Percentiles rank a stretch among this genome's conserved stretches.
Conservation (phyloP, 2,329 filamentous ascomycete genomes). For the Calonectria naviculata region DNA sequence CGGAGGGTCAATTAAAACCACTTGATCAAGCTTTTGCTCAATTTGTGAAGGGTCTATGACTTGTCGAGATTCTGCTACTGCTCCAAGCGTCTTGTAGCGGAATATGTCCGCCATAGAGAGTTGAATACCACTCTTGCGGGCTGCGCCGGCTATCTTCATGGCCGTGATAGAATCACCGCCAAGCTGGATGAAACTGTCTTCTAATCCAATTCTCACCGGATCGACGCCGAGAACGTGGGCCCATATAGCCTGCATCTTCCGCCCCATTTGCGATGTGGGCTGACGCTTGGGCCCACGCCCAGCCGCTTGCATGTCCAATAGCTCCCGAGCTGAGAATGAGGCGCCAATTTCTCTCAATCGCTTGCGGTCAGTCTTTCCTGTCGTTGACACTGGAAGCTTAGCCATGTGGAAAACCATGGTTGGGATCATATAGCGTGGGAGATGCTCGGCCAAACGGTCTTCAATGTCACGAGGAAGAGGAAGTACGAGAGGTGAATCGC, state of each 20-base stretch:
- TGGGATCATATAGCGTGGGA: conserved; percentile 35
- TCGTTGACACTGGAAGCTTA: conserved; percentile 20
- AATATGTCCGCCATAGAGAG: conserved; percentile 27
- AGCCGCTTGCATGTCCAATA: conserved; percentile 45
- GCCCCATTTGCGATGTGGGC: conserved; percentile 21
- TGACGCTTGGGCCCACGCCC: neutral
- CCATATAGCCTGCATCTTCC: conserved; percentile 50
- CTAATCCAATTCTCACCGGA: conserved; percentile 47
- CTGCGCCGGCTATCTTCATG: conserved; percentile 54
- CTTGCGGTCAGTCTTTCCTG: conserved; percentile 29
- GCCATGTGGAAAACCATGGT: conserved; percentile 21
- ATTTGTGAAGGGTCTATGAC: conserved; percentile 41
- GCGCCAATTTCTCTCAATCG: conserved; percentile 16
- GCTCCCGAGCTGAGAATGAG: conserved; percentile 42
- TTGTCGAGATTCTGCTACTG: neutral
- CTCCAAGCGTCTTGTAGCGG: neutral
- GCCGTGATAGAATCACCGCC: conserved; percentile 63
- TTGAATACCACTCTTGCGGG: conserved; percentile 14
- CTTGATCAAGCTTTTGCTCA: conserved; percentile 41
- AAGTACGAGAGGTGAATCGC: neutral
- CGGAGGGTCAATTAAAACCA: conserved; percentile 15
- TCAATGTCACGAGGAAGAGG: neutral
- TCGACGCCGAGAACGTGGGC: conserved; percentile 47
- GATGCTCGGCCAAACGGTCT: neutral
- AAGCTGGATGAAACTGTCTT: conserved; percentile 61